A percentile compares a stretch with the other conserved stretches of the same genome.
phyloP scores from a whole-genome alignment of 345 rosid genomes.

The Pugionium cornutum region DNA sequence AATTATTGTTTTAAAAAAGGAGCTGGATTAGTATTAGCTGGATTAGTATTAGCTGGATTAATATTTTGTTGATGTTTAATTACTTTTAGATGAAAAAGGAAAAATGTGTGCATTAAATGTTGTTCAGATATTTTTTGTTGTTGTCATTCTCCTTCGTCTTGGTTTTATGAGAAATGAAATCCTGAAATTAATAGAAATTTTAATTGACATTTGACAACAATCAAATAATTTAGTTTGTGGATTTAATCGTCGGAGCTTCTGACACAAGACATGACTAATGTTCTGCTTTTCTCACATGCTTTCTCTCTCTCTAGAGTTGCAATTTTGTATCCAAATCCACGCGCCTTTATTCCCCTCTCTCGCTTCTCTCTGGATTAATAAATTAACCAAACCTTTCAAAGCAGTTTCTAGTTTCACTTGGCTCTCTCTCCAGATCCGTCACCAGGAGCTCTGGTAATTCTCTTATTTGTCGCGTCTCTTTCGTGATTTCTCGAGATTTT shows the following conservation, averaged over 20 bases:
- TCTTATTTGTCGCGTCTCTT: neutral
- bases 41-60: no score
- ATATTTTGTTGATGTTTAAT: no score
- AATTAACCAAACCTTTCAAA: conserved; percentile 28
- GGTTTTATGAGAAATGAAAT: no score
- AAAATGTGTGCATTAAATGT: no score
- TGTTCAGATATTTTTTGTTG: no score
- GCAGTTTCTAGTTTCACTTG: conserved; percentile 32
- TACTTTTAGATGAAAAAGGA: no score
- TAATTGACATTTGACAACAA: neutral
- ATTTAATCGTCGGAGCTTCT: conserved; percentile 23
- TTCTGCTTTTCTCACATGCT: conserved; percentile 56
- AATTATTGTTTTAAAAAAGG: no score
- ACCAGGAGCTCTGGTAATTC: conserved; percentile 30
- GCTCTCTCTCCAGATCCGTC: conserved; percentile 52
- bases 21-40: no score
- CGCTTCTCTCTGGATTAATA: conserved; percentile 21
- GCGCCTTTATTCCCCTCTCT: conserved; percentile 42
- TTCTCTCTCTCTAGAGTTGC: conserved; percentile 31
- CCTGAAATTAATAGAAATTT: no score
- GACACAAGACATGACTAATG: conserved; percentile 32
- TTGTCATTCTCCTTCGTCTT: no score
- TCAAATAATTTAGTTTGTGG: neutral
- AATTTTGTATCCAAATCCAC: conserved; percentile 39
- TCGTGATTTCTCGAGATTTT: conserved; percentile 9